Evolutionary conservation across 768 basidiomycete species (phyloP), one percentile per base, ranked within the genome.

Genomic region (Trametes gibbosa): DNA sequence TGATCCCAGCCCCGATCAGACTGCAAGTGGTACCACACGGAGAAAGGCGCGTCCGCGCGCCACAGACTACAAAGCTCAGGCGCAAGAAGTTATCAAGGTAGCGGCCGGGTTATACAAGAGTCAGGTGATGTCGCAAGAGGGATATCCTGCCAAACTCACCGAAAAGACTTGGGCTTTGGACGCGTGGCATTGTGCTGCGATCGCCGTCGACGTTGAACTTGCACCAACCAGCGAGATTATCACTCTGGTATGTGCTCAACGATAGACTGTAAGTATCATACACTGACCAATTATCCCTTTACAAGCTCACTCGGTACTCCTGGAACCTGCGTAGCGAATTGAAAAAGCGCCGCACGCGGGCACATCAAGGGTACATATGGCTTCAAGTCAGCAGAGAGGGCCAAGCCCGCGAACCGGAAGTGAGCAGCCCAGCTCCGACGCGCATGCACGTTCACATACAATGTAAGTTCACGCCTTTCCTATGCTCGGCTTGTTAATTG

Each of bases 241-340:
- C 34, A n/a, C 17, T 12, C 17, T 37, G 5, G 49, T 50, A 21
- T 13, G 49, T 46, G 21, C 4, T 25, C 45, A 8, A 19, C 12
- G 10, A 12, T 46, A 19, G 19, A 24, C 13, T 10, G 23, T 23
- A 23, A 21, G 24, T 24, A 24, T 25, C 45, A 25, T 32, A 32
- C 29, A 32, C 45, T 46, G 45, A 46, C 43, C 9, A 10, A 32
- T 32, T 24, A 24, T 21, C 24, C 3, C 7, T 9, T 23, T 25
- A 16, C 51, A 56, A 32, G 54, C 19, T 56, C 27, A 35, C 25
- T 10, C 45, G 37, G 21, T 49, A 49, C 43, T 32, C 54, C 2
- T 56, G 45, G 45, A 47, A 56, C 27, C 48, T 56, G 17, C 43
- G 54, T 6, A 32, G 54, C 37, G 54, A 56, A n/a, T 16, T 56